Percentiles rank a stretch among this genome's conserved stretches.
Conservation (phyloP, 306 rosid species). For the Hippophae rhamnoides region DNA sequence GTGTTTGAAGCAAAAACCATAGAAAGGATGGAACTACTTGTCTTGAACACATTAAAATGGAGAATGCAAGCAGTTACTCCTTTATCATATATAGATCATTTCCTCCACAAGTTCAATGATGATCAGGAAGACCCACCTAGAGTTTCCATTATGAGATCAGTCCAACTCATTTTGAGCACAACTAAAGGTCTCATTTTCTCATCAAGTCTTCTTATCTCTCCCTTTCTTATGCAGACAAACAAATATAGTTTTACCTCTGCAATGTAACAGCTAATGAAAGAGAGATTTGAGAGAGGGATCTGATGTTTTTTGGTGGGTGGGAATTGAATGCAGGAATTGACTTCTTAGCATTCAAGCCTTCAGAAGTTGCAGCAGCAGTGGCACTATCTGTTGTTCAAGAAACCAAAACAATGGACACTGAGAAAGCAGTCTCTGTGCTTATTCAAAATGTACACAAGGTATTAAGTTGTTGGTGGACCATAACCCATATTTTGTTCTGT, state of each 20-base stretch:
- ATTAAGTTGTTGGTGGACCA: constrained; percentile 27
- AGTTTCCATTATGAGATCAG: constrained; percentile 36
- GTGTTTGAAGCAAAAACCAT: constrained; percentile 86
- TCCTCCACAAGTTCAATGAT: constrained; percentile 48
- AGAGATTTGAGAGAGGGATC: constrained; percentile 1
- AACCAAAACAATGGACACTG: constrained; percentile 47
- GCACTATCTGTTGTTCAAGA: constrained; percentile 54
- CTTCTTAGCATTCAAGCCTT: constrained; percentile 87
- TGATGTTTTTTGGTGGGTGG: constrained; percentile 32
- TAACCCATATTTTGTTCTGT: background rate
- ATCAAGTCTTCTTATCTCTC: background rate
- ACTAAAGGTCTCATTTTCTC: constrained; percentile 34
- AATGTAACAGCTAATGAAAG: too few relatives aligned
- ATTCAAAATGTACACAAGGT: constrained; percentile 62
- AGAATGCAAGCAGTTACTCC: constrained; percentile 91
- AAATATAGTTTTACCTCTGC: too few relatives aligned
- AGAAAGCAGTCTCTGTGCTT: constrained; percentile 45
- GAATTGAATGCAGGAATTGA: constrained; percentile 77
- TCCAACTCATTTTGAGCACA: constrained; percentile 47
- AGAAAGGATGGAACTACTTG: constrained; percentile 90
- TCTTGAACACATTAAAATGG: constrained; percentile 81
- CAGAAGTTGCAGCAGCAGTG: constrained; percentile 91
- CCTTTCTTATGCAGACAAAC: constrained; percentile 11
- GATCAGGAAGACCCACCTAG: constrained; percentile 34
- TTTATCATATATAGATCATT: constrained; percentile 70